These are phyloP conservation scores for Capsicum pubescens DNA, from an alignment of 257 asterid genomes.

Conservation along the genomic window DNA sequence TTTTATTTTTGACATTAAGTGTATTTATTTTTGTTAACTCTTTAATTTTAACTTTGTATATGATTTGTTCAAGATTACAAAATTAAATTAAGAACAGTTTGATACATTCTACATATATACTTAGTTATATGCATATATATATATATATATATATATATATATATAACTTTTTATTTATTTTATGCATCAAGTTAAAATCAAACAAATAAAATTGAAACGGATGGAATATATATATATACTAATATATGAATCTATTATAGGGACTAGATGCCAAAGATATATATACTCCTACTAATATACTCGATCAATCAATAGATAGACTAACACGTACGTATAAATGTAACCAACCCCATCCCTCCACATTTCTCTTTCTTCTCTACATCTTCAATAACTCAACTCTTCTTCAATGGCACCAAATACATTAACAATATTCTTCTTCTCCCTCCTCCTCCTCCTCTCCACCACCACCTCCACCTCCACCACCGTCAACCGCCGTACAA, in stretches of 20 bases:
- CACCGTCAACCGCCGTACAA: constrained; percentile 16
- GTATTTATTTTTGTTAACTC: no score
- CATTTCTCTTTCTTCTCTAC: constrained; percentile 23
- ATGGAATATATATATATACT: no score
- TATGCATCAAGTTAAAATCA: no score
- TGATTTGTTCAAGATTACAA: not conserved
- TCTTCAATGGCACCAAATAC: constrained; percentile 5
- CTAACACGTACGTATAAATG: constrained; percentile 22
- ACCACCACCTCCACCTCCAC: constrained; percentile 36
- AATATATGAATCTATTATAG: no score
- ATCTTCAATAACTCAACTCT: not conserved
- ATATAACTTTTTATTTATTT: no score
- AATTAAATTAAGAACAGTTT: not conserved
- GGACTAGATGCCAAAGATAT: no score
- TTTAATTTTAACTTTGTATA: no score
- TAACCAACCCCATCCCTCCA: not conserved
- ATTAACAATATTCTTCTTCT: not conserved
- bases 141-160: no score
- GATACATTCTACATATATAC: not conserved
- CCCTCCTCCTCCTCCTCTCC: constrained; percentile 36
- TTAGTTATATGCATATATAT: no score
- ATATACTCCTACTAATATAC: no score
- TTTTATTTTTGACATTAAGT: no score
- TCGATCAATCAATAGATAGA: not conserved
- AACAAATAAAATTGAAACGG: no score